These are phyloP conservation scores for Colletotrichum camelliae DNA, from an alignment of 2,329 filamentous ascomycete genomes.

Conservation along the genomic window DNA sequence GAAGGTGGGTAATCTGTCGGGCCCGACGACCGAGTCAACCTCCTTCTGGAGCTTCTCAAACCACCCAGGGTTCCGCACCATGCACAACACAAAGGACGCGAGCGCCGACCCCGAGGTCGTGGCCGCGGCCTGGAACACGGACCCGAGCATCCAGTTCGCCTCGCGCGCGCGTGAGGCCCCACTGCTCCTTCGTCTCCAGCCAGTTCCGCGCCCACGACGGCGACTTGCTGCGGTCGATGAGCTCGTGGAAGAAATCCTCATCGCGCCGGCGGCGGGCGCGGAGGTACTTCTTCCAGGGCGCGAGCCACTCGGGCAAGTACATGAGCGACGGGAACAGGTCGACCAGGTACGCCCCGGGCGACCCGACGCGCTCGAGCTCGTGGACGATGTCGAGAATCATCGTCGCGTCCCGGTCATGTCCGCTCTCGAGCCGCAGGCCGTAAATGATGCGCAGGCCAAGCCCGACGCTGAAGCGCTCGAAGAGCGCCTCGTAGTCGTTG, in stretches of 20 bases:
- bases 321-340: constrained; percentile 36
- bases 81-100: constrained; percentile 30
- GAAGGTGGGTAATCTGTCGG: constrained; percentile 37
- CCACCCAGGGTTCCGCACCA: constrained; percentile 36
- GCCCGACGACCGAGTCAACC: constrained; percentile 41
- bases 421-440: constrained; percentile 38
- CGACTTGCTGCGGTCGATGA: constrained; percentile 5
- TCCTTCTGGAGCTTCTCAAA: constrained; percentile 41
- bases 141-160: constrained; percentile 32
- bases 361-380: constrained; percentile 37
- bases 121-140: constrained; percentile 40
- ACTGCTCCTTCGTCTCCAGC: not conserved
- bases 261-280: constrained; percentile 19
- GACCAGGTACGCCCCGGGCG: constrained; percentile 32
- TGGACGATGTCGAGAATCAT: constrained; percentile 36
- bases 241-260: constrained; percentile 8
- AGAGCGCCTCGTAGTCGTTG: constrained; percentile 38
- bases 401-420: constrained; percentile 33
- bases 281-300: constrained; percentile 25
- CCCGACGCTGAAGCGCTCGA: constrained; percentile 45
- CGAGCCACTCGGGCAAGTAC: constrained; percentile 31
- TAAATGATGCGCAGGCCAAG: constrained; percentile 45
- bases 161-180: constrained; percentile 28
- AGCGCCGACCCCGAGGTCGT: constrained; percentile 38
- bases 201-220: constrained; percentile 10